phyloP scores from a whole-genome alignment of 306 rosid species.

The Fagus sylvatica region DNA sequence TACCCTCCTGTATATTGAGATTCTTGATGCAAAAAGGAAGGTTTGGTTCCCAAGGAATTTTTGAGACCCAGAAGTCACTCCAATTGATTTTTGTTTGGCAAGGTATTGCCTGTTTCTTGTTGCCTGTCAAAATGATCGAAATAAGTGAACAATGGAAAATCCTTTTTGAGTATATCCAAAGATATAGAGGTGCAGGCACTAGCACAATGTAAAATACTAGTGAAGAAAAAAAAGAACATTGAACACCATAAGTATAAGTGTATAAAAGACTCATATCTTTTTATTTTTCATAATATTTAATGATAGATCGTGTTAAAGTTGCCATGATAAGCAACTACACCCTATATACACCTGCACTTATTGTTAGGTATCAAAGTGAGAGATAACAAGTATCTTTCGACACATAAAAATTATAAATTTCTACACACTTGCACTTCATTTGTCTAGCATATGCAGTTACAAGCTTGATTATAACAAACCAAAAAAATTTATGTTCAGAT shows the following conservation, averaged over 20 bases:
- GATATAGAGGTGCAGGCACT: background rate
- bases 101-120: slow-evolving; percentile 34
- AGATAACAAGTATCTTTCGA: background rate
- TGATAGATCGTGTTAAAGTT: no score
- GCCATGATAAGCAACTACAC: background rate
- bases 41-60: slow-evolving; percentile 29
- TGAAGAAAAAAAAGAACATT: background rate
- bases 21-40: slow-evolving; percentile 30
- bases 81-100: slow-evolving; percentile 28
- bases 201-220: background rate
- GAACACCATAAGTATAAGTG: background rate
- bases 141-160: slow-evolving; percentile 4
- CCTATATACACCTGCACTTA: background rate
- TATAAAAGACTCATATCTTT: background rate
- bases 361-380: background rate
- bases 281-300: background rate
- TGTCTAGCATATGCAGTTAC: background rate
- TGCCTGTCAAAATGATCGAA: slow-evolving; percentile 33
- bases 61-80: slow-evolving; percentile 33
- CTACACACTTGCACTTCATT: background rate
- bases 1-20: slow-evolving; percentile 45
- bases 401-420: background rate
- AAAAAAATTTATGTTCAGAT: background rate
- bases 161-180: background rate
- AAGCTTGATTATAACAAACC: background rate